phyloP scores from a whole-genome alignment of 2,329 filamentous ascomycete species.

The Madurella fahalii region DNA sequence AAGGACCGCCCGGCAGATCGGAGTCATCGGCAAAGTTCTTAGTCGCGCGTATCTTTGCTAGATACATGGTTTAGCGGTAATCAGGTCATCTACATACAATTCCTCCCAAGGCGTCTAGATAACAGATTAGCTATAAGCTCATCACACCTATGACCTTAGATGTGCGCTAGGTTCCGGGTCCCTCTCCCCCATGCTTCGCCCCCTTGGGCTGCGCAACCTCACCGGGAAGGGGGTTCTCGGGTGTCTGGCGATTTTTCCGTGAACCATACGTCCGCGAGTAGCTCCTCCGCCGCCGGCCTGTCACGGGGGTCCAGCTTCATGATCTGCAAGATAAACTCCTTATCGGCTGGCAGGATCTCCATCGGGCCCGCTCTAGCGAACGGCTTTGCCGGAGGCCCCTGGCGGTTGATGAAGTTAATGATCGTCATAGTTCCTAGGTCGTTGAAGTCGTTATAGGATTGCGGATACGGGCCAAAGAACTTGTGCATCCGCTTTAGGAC shows the following conservation, averaged over 20 bases:
- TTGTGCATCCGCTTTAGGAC: constrained; percentile 26
- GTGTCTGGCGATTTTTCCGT: constrained; percentile 25
- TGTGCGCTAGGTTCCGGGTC: too few relatives aligned
- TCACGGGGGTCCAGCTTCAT: constrained; percentile 29
- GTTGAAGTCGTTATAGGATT: constrained; percentile 18
- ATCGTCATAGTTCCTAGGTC: constrained; percentile 18
- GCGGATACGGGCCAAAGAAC: constrained; percentile 25
- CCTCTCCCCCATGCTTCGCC: too few relatives aligned
- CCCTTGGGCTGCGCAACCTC: constrained; percentile 1
- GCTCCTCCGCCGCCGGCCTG: constrained; percentile 26
- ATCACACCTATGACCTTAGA: too few relatives aligned
- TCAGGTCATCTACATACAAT: too few relatives aligned
- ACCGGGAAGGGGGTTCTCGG: constrained; percentile 11
- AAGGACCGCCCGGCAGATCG: too few relatives aligned
- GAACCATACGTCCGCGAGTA: constrained; percentile 28
- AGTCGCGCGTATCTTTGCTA: too few relatives aligned
- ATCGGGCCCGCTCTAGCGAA: constrained; percentile 19
- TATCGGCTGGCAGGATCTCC: constrained; percentile 25
- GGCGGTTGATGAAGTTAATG: constrained; percentile 22
- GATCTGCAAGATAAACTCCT: constrained; percentile 25
- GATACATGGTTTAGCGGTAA: too few relatives aligned
- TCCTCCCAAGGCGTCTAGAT: too few relatives aligned
- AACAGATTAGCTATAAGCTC: too few relatives aligned
- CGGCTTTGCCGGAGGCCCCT: constrained; percentile 22
- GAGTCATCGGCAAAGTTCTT: too few relatives aligned